Base-by-base conservation (phyloP, 192 early-diverging fungal genomes). In the Dimargaris verticillata region DNA sequence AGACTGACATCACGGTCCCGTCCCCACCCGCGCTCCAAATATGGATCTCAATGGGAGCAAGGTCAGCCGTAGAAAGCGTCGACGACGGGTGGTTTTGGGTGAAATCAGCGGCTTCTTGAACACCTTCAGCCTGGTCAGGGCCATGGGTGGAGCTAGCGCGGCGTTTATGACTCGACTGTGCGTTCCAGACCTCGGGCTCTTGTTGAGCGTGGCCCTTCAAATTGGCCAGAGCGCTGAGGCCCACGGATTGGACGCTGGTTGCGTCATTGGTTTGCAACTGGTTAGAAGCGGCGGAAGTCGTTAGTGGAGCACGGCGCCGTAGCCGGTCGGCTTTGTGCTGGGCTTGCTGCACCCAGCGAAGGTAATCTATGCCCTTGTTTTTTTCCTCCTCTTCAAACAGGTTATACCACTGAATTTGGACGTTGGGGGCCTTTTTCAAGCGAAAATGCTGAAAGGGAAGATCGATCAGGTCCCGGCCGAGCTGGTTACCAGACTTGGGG, bases 11-110 rank as follows among this genome's bases (percentile, higher is more conserved):
- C 22, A 87, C 79, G 0, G 85, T 87, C 28, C 85, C 85, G 66
- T 87, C 85, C 25, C 85, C 85, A 44, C 85, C 85, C 0, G 83
- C 85, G 60, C 77, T 80, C 85, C 85, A 87, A 28, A 83, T 78
- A 66, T 87, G 85, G 59, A 87, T 68, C 63, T 84, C 74, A 65
- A 76, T 55, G 29, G 53, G 33, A 38, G 53, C 33, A n/a, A 28
- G 7, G 28, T 0, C 49, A 11, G 14, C 20, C 49, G 49, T 51
- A n/a, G 20, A 1, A 10, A 26, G 11, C 49, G 22, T 26, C 49
- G 49, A 11, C 9, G 11, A 2, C 22, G 9, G 18, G 1, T 51
- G 26, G 49, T 25, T 18, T 26, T 25, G 49, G 20, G 7, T 7
- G 9, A 2, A n/a, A 25, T n/a, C 14, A 0, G 49, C 22, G 18